Base-by-base conservation (phyloP, 495 filamentous ascomycete species). In the Beverwykella pulmonaria region DNA sequence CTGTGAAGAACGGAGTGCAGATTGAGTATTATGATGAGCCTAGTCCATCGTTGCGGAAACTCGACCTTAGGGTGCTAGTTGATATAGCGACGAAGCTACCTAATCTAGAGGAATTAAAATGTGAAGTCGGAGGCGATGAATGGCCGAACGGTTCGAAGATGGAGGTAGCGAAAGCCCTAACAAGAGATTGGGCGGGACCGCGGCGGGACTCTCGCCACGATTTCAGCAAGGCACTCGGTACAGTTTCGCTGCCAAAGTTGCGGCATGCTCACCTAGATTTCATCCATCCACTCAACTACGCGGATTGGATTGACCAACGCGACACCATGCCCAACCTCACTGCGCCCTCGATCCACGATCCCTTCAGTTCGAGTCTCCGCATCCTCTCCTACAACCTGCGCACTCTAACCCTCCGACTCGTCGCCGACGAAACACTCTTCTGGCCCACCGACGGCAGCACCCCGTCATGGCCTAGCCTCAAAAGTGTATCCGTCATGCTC, bases 361-460 rank as follows among this genome's bases (percentile, higher is more conserved):
- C 60, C n/a, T 63, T 63, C 34, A 63, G 60, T 23, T 26, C 29
- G 5, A 56, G 49, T 20, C 52, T 63, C 6, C 52, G 49, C 4
- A 1, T 63, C 1, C 52, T 63, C 17, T 63, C 49, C 34, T 46
- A 54, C 19, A 25, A 56, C 2, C 60, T 63, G 4, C 60, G 36
- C 17, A 25, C 44, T 6, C 6, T 63, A 5, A 19, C 10, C 12
- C 50, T 63, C 15, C 17, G 49, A 9, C 27, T 26, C 12, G 7
- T n/a, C 12, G 60, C 20, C 0, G 60, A 63, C 26, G 23, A 41
- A 22, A 56, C 30, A 17, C 44, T 63, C 30, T 63, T 63, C 52
- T 63, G 49, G 60, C 60, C 60, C 1, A 30, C 26, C 5, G 60
- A 63, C 47, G 32, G 60, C 19, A 12, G 30, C 8, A 25, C 34